Conservation (phyloP, 495 filamentous ascomycete species). For the Rhypophila decipiens region DNA sequence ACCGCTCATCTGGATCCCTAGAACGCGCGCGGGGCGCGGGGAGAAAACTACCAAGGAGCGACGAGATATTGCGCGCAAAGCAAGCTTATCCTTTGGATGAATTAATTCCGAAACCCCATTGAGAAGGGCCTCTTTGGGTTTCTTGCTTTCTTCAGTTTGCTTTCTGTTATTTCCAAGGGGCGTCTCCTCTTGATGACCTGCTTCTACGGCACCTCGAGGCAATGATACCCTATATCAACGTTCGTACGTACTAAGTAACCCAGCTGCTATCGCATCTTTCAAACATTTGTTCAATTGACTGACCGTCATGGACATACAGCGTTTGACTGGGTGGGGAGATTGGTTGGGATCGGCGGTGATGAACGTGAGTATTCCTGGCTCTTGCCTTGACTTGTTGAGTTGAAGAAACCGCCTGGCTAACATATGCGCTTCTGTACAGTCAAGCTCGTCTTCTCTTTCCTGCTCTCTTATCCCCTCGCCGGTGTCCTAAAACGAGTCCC, state of each 20-base stretch:
- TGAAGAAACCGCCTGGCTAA: background rate
- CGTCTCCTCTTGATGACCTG: too few relatives aligned
- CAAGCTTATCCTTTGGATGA: too few relatives aligned
- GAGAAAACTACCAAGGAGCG: too few relatives aligned
- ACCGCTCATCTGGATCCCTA: too few relatives aligned
- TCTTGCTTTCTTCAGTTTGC: too few relatives aligned
- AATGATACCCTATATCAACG: slow-evolving; percentile 86
- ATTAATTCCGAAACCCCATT: too few relatives aligned
- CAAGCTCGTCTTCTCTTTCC: slow-evolving; percentile 86
- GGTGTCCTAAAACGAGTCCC: slow-evolving; percentile 86
- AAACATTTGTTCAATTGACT: slow-evolving; percentile 1
- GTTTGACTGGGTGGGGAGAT: slow-evolving; percentile 57
- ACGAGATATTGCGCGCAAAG: too few relatives aligned
- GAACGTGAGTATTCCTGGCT: slow-evolving; percentile 54
- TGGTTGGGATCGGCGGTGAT: slow-evolving; percentile 74
- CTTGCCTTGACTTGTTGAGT: background rate
- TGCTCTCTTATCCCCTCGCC: slow-evolving; percentile 89
- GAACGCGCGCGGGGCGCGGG: too few relatives aligned
- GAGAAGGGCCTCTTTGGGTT: too few relatives aligned
- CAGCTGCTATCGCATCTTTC: background rate
- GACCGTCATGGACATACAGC: slow-evolving; percentile 45
- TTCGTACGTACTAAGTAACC: slow-evolving; percentile 46
- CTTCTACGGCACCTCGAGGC: background rate
- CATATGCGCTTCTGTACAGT: slow-evolving; percentile 48
- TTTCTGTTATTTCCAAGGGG: too few relatives aligned